Evolutionary conservation across 2,329 filamentous ascomycete genomes (phyloP).

Genomic region (Diplodia seriata): DNA sequence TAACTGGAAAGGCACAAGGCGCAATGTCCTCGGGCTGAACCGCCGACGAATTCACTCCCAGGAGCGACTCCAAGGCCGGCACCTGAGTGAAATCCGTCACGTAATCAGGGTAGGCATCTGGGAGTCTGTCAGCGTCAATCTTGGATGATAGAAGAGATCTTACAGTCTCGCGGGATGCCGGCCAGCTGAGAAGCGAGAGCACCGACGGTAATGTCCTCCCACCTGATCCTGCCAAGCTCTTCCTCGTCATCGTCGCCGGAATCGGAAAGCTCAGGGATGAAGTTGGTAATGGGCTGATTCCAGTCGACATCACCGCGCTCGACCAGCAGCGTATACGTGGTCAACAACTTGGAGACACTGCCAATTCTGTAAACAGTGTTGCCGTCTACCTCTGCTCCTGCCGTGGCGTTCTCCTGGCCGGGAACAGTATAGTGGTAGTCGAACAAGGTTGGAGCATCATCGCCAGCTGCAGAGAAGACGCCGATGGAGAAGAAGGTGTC

Average conservation of each 20-base stretch:
- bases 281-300: constrained; percentile 51
- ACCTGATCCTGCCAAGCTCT: constrained; percentile 4
- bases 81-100: background rate
- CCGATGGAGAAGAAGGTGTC: constrained; percentile 48
- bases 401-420: constrained; percentile 34
- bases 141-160: background rate
- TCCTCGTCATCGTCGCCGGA: background rate
- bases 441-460: constrained; percentile 39
- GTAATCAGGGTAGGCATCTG: background rate
- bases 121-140: background rate
- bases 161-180: constrained; percentile 17
- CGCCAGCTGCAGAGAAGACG: constrained; percentile 43
- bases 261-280: constrained; percentile 47
- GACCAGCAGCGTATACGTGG: constrained; percentile 52
- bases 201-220: constrained; percentile 34
- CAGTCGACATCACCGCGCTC: constrained; percentile 50
- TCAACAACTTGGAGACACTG: constrained; percentile 57
- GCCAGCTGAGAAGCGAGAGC: constrained; percentile 30
- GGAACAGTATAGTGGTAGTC: constrained; percentile 45
- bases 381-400: constrained; percentile 37
- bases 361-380: constrained; percentile 52
- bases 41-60: background rate
- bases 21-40: constrained; percentile 1
- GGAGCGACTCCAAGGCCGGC: background rate
- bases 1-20: background rate